Conservation (phyloP, 129 eudicot species). For the Escallonia herrerae region DNA sequence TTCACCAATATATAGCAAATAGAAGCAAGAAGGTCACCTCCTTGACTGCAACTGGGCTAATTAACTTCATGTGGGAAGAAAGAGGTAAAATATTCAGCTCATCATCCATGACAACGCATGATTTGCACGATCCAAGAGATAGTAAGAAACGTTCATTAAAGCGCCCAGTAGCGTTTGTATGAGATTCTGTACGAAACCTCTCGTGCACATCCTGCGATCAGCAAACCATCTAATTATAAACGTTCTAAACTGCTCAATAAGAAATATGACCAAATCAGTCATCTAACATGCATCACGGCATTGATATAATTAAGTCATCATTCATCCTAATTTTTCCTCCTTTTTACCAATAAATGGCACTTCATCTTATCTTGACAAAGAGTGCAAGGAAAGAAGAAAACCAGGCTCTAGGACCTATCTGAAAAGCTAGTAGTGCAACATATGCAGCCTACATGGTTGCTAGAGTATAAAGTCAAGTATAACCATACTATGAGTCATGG, state of each 20-base stretch:
- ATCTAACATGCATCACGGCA: conserved; percentile 8
- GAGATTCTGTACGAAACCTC: conserved; percentile 91
- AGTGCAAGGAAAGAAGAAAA: neutral
- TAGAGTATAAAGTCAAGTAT: neutral
- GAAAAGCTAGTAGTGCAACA: neutral
- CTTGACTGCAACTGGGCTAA: conserved; percentile 50
- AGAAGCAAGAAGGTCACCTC: conserved; percentile 44
- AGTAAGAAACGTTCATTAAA: conserved; percentile 90
- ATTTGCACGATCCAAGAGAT: conserved; percentile 77
- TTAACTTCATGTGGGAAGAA: conserved; percentile 86
- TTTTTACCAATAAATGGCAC: neutral
- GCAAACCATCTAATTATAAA: conserved; percentile 16
- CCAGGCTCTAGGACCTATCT: too few species aligned
- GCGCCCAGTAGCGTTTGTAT: conserved; percentile 70
- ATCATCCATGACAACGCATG: conserved; percentile 94
- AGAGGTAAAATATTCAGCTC: conserved; percentile 88
- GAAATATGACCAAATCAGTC: neutral
- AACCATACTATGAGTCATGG: neutral
- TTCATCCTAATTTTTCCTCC: neutral
- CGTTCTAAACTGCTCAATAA: neutral
- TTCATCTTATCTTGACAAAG: neutral
- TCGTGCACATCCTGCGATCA: conserved; percentile 85
- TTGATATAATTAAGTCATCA: neutral
- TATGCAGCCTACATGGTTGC: neutral
- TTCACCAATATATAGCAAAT: neutral